These are phyloP conservation scores for Fusarium hainanense DNA, from an alignment of 2,329 filamentous ascomycete species.

Conservation along the genomic window DNA sequence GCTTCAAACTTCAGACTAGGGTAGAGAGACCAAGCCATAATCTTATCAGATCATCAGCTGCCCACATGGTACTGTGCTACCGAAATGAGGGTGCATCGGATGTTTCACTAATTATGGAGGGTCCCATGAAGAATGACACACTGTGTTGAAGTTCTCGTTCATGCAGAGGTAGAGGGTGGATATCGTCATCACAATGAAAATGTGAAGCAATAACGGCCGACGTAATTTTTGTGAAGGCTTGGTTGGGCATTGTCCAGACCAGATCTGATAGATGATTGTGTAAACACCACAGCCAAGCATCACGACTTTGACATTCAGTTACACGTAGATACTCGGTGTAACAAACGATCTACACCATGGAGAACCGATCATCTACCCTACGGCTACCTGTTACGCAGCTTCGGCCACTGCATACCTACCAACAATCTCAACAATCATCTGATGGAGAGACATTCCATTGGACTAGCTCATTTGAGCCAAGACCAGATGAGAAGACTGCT, in stretches of 20 bases:
- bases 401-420: conserved; percentile 21
- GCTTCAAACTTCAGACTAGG: background rate
- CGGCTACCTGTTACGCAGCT: conserved; percentile 25
- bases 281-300: conserved; percentile 1
- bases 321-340: background rate
- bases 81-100: conserved; percentile 22
- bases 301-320: background rate
- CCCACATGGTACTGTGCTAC: background rate
- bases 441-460: background rate
- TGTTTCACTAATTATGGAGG: conserved; percentile 17
- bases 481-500: background rate
- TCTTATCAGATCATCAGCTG: conserved; percentile 27
- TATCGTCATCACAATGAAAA: conserved; percentile 5
- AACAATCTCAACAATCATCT: background rate
- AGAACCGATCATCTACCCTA: background rate
- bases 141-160: conserved; percentile 1
- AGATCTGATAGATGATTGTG: background rate
- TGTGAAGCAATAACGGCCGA: conserved; percentile 4
- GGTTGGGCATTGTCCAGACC: background rate
- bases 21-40: background rate
- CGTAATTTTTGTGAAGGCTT: background rate
- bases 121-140: background rate
- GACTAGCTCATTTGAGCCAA: background rate
- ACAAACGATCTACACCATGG: conserved; percentile 6
- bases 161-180: background rate